These are phyloP conservation scores for Zalerion maritima DNA, from an alignment of 495 filamentous ascomycete species.

Conservation along the genomic window DNA sequence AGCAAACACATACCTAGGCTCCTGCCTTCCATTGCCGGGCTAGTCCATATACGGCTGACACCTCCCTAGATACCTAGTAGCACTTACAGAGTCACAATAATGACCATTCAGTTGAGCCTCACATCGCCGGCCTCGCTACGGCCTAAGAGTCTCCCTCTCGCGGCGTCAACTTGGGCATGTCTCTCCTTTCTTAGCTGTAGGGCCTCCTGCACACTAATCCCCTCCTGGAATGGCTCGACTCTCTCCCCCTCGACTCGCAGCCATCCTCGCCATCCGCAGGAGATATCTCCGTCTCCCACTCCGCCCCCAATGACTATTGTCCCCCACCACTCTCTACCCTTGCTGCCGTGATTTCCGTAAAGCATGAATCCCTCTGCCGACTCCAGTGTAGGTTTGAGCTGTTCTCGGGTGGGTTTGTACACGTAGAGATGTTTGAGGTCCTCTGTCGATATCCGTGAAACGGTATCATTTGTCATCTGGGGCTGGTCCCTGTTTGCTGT, in stretches of 20 bases:
- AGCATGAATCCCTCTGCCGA: conserved; percentile 32
- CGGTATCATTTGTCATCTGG: conserved; percentile 16
- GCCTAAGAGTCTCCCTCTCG: too few relatives aligned
- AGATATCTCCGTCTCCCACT: conserved; percentile 17
- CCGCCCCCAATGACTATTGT: conserved; percentile 29
- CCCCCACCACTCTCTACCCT: conserved; percentile 33
- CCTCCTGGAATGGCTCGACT: conserved; percentile 32
- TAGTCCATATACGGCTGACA: too few relatives aligned
- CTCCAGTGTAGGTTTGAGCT: conserved; percentile 15
- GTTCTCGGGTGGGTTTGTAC: conserved; percentile 7
- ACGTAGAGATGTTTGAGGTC: conserved; percentile 9
- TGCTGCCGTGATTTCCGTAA: conserved; percentile 26
- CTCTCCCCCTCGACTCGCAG: conserved; percentile 29
- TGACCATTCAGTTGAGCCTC: too few relatives aligned
- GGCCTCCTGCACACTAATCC: conserved; percentile 41
- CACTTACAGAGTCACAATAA: too few relatives aligned
- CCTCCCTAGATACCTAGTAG: too few relatives aligned
- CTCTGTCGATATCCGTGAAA: too few relatives aligned
- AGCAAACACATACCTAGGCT: too few relatives aligned
- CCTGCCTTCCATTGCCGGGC: too few relatives aligned
- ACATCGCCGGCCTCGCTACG: too few relatives aligned
- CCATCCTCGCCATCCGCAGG: conserved; percentile 33
- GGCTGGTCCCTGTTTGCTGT: neutral
- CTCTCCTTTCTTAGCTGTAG: conserved; percentile 32
- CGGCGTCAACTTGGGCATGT: too few relatives aligned